These are phyloP conservation scores for Tricholoma hemisulphureum DNA, from an alignment of 768 basidiomycete species.

Conservation along the genomic window DNA sequence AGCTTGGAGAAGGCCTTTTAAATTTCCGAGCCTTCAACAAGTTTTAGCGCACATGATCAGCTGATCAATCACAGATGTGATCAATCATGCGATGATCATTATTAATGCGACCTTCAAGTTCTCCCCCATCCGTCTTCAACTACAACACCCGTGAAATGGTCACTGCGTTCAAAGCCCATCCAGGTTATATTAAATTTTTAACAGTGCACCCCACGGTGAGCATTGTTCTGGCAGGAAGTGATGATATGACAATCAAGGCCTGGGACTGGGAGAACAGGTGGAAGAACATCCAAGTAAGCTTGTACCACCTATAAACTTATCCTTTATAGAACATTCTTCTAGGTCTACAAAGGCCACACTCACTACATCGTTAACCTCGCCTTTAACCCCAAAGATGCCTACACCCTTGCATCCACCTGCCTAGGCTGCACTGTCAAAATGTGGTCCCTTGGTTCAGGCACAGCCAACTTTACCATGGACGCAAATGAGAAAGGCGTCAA, in stretches of 20 bases:
- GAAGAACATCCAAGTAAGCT: slow-evolving; percentile 88
- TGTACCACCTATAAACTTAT: background rate
- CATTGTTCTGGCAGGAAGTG: slow-evolving; percentile 92
- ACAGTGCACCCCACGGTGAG: slow-evolving; percentile 91
- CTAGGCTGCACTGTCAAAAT: slow-evolving; percentile 97
- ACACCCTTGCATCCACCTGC: slow-evolving; percentile 96
- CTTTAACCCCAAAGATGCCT: slow-evolving; percentile 95
- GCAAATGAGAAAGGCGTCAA: too few relatives aligned
- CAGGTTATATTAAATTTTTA: too few relatives aligned
- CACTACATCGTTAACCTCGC: slow-evolving; percentile 99
- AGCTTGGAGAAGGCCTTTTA: too few relatives aligned
- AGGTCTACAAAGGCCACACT: slow-evolving; percentile 96
- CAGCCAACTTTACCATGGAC: too few relatives aligned
- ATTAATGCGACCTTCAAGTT: too few relatives aligned
- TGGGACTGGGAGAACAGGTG: slow-evolving; percentile 99
- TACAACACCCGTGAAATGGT: too few relatives aligned
- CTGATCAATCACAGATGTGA: too few relatives aligned
- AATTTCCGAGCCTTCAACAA: too few relatives aligned
- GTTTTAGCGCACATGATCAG: too few relatives aligned
- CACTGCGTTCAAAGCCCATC: too few relatives aligned
- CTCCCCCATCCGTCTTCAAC: too few relatives aligned
- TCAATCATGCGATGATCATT: too few relatives aligned
- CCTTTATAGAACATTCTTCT: slow-evolving; percentile 6
- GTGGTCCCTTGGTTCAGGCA: slow-evolving; percentile 89
- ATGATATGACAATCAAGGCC: slow-evolving; percentile 99